phyloP scores from a whole-genome alignment of 1,139 yeast genomes.

The Sugiyamaella novakii region DNA sequence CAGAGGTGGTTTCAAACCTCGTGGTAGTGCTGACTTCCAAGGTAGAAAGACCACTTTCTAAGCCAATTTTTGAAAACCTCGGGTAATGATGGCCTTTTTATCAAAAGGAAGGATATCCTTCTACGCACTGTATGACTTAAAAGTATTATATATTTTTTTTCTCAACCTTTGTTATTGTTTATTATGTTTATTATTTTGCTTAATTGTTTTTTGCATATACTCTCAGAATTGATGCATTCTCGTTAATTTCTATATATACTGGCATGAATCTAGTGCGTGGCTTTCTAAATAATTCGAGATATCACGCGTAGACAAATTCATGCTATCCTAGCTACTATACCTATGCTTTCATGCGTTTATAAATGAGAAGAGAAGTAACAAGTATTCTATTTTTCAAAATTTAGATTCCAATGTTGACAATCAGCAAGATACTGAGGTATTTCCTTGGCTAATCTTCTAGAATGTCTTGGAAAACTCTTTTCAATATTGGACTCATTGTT shows the following conservation, averaged over 20 bases:
- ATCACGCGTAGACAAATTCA: too few relatives aligned
- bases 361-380: too few relatives aligned
- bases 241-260: not conserved
- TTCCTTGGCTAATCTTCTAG: too few relatives aligned
- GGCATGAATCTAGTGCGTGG: constrained; percentile 7
- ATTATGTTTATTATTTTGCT: constrained; percentile 9
- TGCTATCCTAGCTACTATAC: not conserved
- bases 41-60: constrained; percentile 44
- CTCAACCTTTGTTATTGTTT: constrained; percentile 10
- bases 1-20: constrained; percentile 27
- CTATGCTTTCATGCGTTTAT: too few relatives aligned
- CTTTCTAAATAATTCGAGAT: too few relatives aligned
- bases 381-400: too few relatives aligned
- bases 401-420: too few relatives aligned
- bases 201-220: constrained; percentile 14
- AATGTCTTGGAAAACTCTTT: constrained; percentile 5
- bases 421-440: too few relatives aligned
- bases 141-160: constrained; percentile 17
- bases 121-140: constrained; percentile 9
- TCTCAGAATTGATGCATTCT: constrained; percentile 19
- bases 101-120: not conserved
- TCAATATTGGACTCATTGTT: constrained; percentile 8
- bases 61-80: not conserved
- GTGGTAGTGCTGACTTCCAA: constrained; percentile 37
- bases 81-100: too few relatives aligned